Conservation (phyloP, 2,329 filamentous ascomycete species). For the Cladophialophora chaetospira region DNA sequence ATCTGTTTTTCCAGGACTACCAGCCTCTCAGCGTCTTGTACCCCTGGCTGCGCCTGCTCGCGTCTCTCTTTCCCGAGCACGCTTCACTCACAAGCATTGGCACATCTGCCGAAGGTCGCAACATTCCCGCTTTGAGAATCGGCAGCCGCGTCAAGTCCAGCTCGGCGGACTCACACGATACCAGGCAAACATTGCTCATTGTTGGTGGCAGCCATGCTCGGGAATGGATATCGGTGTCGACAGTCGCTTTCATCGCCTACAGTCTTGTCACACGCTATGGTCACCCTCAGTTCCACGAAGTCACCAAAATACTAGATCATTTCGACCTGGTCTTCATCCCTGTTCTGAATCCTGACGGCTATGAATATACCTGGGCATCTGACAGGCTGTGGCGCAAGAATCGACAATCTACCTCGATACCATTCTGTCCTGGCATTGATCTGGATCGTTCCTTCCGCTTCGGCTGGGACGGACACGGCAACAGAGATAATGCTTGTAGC, state of each 20-base stretch:
- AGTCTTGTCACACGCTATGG: slow-evolving; percentile 81
- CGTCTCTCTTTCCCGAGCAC: slow-evolving; percentile 85
- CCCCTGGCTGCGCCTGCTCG: slow-evolving; percentile 89
- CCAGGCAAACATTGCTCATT: slow-evolving; percentile 75
- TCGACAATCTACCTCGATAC: slow-evolving; percentile 75
- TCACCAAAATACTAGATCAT: slow-evolving; percentile 76
- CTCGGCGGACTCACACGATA: slow-evolving; percentile 45
- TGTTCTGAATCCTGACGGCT: slow-evolving; percentile 88
- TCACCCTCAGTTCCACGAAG: slow-evolving; percentile 59
- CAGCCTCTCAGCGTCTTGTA: slow-evolving; percentile 80
- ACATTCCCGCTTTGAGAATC: slow-evolving; percentile 79
- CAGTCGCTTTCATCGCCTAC: slow-evolving; percentile 88
- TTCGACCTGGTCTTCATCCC: slow-evolving; percentile 91
- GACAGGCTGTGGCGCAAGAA: slow-evolving; percentile 97
- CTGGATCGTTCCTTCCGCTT: slow-evolving; percentile 85
- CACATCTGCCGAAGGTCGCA: slow-evolving; percentile 82
- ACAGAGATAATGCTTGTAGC: slow-evolving; percentile 78
- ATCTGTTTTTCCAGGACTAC: slow-evolving; percentile 90
- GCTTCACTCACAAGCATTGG: slow-evolving; percentile 75
- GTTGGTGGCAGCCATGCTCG: slow-evolving; percentile 87
- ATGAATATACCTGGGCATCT: slow-evolving; percentile 87
- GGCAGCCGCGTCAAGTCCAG: slow-evolving; percentile 53
- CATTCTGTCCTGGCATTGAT: slow-evolving; percentile 85
- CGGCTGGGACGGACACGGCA: slow-evolving; percentile 72
- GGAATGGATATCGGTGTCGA: slow-evolving; percentile 94